Evolutionary conservation across 2,329 filamentous ascomycete genomes (phyloP).

Genomic region (Cylindrodendrum hubeiense): DNA sequence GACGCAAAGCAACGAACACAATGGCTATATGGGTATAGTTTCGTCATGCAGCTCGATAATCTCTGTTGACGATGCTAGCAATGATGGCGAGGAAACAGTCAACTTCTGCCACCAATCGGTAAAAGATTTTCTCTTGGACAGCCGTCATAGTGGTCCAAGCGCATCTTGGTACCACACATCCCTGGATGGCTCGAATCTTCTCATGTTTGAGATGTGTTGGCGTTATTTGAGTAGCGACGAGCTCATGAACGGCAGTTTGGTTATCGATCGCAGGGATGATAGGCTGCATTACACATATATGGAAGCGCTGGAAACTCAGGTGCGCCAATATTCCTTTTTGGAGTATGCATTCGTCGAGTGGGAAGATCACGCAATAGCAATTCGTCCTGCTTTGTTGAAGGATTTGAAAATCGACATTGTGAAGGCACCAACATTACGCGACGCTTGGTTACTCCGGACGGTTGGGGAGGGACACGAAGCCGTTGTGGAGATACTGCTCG

Average conservation of each 20-base stretch:
- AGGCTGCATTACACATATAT: not conserved
- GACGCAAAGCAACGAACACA: not conserved
- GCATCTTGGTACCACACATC: not conserved
- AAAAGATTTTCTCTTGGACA: not conserved
- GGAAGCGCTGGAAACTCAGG: not conserved
- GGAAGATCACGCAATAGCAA: not conserved
- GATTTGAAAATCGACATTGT: not conserved
- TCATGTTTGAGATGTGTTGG: not conserved
- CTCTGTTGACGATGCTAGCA: not conserved
- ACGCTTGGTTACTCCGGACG: not conserved
- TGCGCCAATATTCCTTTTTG: not conserved
- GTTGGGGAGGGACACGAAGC: not conserved
- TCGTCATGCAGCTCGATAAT: not conserved
- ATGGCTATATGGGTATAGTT: not conserved
- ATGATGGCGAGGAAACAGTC: not conserved
- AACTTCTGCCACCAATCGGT: constrained; percentile 1
- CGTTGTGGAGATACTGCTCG: not conserved
- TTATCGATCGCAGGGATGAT: not conserved
- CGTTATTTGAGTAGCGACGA: not conserved
- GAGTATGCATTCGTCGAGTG: not conserved
- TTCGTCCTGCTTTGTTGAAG: not conserved
- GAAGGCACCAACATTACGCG: not conserved
- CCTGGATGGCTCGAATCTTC: not conserved
- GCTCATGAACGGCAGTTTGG: not conserved
- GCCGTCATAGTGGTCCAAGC: not conserved